Conservation (phyloP, 2,329 filamentous ascomycete genomes). For the Elsinoe arachidis region DNA sequence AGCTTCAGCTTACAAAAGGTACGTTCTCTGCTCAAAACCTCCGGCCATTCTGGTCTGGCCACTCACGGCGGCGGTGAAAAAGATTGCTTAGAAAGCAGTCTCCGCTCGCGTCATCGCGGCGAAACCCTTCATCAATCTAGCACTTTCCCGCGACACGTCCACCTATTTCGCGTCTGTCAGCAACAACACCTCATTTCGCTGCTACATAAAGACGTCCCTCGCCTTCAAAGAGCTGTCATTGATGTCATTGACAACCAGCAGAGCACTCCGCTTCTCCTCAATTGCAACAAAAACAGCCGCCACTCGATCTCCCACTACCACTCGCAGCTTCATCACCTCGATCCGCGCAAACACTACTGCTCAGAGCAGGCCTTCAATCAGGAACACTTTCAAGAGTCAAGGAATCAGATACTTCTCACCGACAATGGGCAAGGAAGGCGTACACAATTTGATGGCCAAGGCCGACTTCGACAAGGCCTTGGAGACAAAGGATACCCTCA, state of each 20-base stretch:
- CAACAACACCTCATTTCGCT: background rate
- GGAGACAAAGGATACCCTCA: slow-evolving; percentile 45
- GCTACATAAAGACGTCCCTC: slow-evolving; percentile 10
- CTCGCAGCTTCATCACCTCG: slow-evolving; percentile 1
- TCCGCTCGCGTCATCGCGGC: slow-evolving; percentile 7
- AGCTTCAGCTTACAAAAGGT: background rate
- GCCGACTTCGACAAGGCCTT: slow-evolving; percentile 51
- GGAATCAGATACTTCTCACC: slow-evolving; percentile 31
- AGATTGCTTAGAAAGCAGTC: slow-evolving; percentile 11
- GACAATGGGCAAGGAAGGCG: slow-evolving; percentile 39
- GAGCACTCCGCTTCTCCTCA: slow-evolving; percentile 11
- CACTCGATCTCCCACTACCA: background rate
- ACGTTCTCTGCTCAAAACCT: background rate
- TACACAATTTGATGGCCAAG: slow-evolving; percentile 43
- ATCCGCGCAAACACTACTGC: slow-evolving; percentile 12
- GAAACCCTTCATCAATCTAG: slow-evolving; percentile 4
- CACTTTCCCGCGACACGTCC: background rate
- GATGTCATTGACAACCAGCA: slow-evolving; percentile 10
- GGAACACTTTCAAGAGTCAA: slow-evolving; percentile 10
- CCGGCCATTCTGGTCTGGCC: background rate
- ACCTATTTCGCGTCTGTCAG: slow-evolving; percentile 3
- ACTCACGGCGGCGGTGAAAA: background rate
- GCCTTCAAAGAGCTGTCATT: slow-evolving; percentile 10
- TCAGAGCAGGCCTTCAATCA: slow-evolving; percentile 14
- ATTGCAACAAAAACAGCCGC: slow-evolving; percentile 16